Evolutionary conservation across 192 early-diverging fungal genomes (phyloP), one percentile per base, ranked within the genome.

Genomic region (Spizellomyces sp.): DNA sequence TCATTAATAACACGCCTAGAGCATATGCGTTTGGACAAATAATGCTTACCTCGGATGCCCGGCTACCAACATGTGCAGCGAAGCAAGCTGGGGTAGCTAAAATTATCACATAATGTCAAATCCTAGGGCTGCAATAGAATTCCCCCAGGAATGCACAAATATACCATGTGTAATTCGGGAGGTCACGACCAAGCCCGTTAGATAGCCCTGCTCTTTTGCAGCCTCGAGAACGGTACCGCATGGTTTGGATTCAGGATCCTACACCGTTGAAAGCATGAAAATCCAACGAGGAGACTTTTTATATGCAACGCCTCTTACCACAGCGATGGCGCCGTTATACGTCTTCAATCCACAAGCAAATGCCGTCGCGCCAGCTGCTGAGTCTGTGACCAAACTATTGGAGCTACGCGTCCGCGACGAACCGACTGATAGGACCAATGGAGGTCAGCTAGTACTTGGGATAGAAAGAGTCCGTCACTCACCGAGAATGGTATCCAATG

Each of bases 311-410:
- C 8, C 22, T 57, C 64, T 54, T 44, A 81, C 80, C 48, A 95
- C 95, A 67, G 80, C 94, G 66, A 99, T 94, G 9, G 93, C 98
- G 44, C 90, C 92, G 77, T 99, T 99, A 80, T 95, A 98, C 2
- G 94, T 84, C 79, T 99, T 99, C 42, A 88, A 74, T 12, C 81
- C 89, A 76, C 96, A 98, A 14, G 95, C 84, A 71, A 94, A 98
- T 4, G 98, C 98, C 1, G 98, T 99, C 0, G 96, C 98, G 8
- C 96, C 98, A 27, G 98, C 96, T 9, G 98, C 98, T 48, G 92
- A 94, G 79, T 99, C 98, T 0, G 98, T 99, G 6, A 99, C 86
- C 41, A 97, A 79, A 48, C 90, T 91, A 79, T 70, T 65, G 58
- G 87, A 87, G 50, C 91, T 93, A 52, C 92, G 84, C 6, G 98